phyloP scores from a whole-genome alignment of 495 filamentous ascomycete genomes.

The Penicillium soppii region DNA sequence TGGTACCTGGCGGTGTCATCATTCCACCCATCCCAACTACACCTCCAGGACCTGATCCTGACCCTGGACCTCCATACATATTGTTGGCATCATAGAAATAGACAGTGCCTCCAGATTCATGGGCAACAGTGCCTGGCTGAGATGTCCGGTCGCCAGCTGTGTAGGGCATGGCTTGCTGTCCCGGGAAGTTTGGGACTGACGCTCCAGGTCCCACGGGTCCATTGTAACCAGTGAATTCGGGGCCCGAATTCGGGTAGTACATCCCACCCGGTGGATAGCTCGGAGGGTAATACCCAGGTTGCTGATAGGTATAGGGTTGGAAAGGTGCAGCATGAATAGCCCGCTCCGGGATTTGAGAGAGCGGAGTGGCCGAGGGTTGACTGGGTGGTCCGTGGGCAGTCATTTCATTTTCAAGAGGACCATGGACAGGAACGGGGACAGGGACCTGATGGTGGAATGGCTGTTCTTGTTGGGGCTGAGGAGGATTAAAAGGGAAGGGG shows the following conservation, averaged over 20 bases:
- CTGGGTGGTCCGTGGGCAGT: slow-evolving; percentile 68
- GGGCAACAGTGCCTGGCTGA: slow-evolving; percentile 73
- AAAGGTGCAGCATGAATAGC: slow-evolving; percentile 91
- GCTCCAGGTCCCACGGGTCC: slow-evolving; percentile 51
- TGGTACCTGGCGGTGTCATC: slow-evolving; percentile 70
- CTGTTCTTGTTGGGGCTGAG: slow-evolving; percentile 72
- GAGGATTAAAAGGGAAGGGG: slow-evolving; percentile 63
- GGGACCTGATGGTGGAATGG: slow-evolving; percentile 93
- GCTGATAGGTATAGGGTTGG: slow-evolving; percentile 70
- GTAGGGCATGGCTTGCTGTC: slow-evolving; percentile 43
- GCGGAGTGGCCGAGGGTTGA: slow-evolving; percentile 80
- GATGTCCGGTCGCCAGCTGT: slow-evolving; percentile 46
- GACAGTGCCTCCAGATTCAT: slow-evolving; percentile 91
- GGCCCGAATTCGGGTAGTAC: slow-evolving; percentile 49
- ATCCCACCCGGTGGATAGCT: slow-evolving; percentile 55
- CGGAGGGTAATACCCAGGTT: slow-evolving; percentile 60
- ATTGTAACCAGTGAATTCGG: slow-evolving; percentile 40
- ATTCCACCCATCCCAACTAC: slow-evolving; percentile 76
- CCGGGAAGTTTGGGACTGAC: slow-evolving; percentile 55
- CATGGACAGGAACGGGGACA: slow-evolving; percentile 60
- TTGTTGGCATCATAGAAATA: slow-evolving; percentile 88
- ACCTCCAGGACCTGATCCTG: slow-evolving; percentile 52
- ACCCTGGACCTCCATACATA: slow-evolving; percentile 47
- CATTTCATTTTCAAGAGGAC: slow-evolving; percentile 50
- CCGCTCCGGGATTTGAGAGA: slow-evolving; percentile 92